A percentile compares a stretch with the other conserved stretches of the same genome.
These are phyloP conservation scores for Fragilaria radians DNA, from an alignment of 108 stramenopile species.

Conservation along the genomic window DNA sequence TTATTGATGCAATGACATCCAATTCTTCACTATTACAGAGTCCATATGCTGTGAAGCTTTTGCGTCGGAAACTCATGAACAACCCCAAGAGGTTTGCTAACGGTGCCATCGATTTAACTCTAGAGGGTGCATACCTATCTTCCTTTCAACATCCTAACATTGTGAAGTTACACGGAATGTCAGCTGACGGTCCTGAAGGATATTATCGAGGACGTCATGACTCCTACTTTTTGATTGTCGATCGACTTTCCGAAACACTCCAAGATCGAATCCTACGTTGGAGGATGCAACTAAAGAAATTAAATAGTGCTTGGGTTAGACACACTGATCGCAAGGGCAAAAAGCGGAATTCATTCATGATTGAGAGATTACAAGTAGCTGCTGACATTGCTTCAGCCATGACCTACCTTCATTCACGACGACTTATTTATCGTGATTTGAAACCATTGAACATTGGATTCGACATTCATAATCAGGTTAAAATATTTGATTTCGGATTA, in stretches of 20 bases:
- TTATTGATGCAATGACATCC: too few species aligned
- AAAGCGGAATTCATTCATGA: not conserved
- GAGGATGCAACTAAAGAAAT: conserved; percentile 7
- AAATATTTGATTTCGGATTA: conserved; percentile 82
- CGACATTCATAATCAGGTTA: conserved; percentile 34
- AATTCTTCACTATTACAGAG: not conserved
- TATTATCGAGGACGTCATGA: conserved; percentile 15
- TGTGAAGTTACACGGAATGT: not conserved
- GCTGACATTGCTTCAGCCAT: conserved; percentile 59
- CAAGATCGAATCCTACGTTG: conserved; percentile 28
- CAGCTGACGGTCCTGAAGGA: not conserved
- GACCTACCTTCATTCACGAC: conserved; percentile 56
- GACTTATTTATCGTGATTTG: conserved; percentile 70
- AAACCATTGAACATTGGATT: conserved; percentile 79
- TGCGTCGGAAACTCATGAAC: conserved; percentile 41
- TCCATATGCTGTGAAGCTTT: conserved; percentile 57
- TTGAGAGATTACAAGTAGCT: conserved; percentile 7
- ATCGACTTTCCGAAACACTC: conserved; percentile 57
- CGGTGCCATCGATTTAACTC: conserved; percentile 3
- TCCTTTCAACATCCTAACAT: conserved; percentile 6
- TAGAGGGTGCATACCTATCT: not conserved
- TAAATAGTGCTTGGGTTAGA: not conserved
- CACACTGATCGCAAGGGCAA: not conserved
- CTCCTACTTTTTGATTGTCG: conserved; percentile 60
- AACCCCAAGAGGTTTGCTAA: conserved; percentile 20